Base-by-base conservation (phyloP, 2,329 filamentous ascomycete genomes). In the Epicoccum nigrum region DNA sequence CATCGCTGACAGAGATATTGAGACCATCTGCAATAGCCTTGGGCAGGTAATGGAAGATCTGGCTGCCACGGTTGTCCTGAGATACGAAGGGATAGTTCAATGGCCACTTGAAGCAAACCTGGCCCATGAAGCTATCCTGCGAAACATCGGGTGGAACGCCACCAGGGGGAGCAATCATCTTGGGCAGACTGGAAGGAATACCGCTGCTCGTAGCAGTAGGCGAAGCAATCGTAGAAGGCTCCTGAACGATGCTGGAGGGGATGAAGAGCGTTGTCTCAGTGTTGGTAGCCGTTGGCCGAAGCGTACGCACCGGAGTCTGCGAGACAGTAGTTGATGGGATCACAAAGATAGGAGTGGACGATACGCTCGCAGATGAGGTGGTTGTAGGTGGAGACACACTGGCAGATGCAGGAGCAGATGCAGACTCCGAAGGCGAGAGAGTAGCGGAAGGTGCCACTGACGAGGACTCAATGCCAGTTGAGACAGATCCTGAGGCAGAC, bases 1-100 rank as follows among this genome's bases (percentile, higher is more conserved):
- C 78, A 46, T 88, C 77, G 15, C 79, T 63, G 6, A 54, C 32
- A 4, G 62, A 63, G 44, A 80, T 71, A 44, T 72, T 71, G 8
- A 96, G 77, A 34, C 84, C 88, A 58, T 87, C 83, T 2, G 83
- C 77, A 41, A 96, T 80, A 58, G 89, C 90, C 44, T 79, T 63
- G 0, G 92, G 92, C 4, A 97, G 78, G 59, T 84, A 89, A 45
- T 83, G 76, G 77, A 97, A 96, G 65, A 99, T 90, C 74, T 97
- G 93, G 31, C 85, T 85, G 4, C 90, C 88, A 15, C 92, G 89
- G 58, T 87, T 81, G 12, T 85, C 80, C 56, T 88, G 85, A 17
- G 78, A 79, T 9, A 97, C 89, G 68, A 95, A 96, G 7, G 83
- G 77, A 73, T 94, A 99, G 76, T 95, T 93, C 62, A 96, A 81